phyloP scores from a whole-genome alignment of 148 eudicot genomes.

The Chenopodium berlandieri region DNA sequence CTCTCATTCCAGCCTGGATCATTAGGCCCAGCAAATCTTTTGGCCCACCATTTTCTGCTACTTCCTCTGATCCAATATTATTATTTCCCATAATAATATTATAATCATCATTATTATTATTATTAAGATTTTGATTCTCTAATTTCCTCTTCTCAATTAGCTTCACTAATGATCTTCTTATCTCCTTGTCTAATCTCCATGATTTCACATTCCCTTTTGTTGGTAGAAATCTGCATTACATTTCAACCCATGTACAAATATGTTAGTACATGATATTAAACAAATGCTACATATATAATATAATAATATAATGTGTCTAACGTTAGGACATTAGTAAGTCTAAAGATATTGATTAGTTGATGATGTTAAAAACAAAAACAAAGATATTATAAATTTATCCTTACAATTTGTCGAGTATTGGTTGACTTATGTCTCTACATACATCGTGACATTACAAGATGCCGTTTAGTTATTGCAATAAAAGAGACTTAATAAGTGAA shows the following conservation, averaged over 20 bases:
- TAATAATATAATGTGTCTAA: too few relatives aligned
- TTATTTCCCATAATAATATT: neutral
- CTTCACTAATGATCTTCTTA: constrained; percentile 59
- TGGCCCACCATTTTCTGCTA: constrained; percentile 38
- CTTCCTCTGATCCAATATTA: constrained; percentile 17
- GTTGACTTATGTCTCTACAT: too few relatives aligned
- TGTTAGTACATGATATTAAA: neutral
- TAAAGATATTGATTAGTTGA: too few relatives aligned
- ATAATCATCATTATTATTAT: constrained; percentile 5
- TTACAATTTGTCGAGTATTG: too few relatives aligned
- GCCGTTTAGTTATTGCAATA: too few relatives aligned
- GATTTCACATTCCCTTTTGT: constrained; percentile 67
- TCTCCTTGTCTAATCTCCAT: constrained; percentile 76
- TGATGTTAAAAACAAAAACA: too few relatives aligned
- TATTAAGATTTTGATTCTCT: constrained; percentile 1
- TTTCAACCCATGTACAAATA: neutral
- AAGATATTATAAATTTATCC: too few relatives aligned
- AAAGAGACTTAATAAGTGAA: too few relatives aligned
- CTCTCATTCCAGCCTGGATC: constrained; percentile 71
- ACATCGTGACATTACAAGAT: too few relatives aligned
- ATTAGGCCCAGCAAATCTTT: constrained; percentile 80
- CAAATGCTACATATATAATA: too few relatives aligned
- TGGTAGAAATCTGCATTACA: constrained; percentile 59
- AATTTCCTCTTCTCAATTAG: constrained; percentile 53
- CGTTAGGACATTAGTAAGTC: too few relatives aligned